A percentile compares a stretch with the other conserved stretches of the same genome.
Conservation (phyloP, 2,329 filamentous ascomycete genomes). For the Cadophora gregata region DNA sequence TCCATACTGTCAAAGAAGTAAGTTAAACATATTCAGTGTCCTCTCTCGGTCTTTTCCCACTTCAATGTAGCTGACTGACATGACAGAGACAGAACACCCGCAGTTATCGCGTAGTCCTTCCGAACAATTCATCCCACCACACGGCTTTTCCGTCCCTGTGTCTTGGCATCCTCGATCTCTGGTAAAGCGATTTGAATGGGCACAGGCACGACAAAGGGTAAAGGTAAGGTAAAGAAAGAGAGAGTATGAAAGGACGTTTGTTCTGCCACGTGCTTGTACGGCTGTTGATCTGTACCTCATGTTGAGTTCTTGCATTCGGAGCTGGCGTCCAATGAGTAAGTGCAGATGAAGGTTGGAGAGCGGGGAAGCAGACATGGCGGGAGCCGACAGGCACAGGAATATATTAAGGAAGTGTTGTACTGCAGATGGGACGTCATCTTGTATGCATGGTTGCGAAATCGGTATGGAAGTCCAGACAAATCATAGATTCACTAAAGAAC, state of each 20-base stretch:
- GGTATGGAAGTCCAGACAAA: constrained; percentile 1
- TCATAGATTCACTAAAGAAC: not conserved
- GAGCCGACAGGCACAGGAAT: not conserved
- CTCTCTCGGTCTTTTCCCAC: no score
- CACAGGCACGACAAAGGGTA: not conserved
- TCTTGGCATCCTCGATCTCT: not conserved
- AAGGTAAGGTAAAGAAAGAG: no score
- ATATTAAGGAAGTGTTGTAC: not conserved
- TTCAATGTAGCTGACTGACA: no score
- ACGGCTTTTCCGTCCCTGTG: constrained; percentile 1
- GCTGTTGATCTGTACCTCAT: not conserved
- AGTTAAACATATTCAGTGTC: no score
- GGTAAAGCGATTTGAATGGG: not conserved
- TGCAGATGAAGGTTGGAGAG: not conserved
- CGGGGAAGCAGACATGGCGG: no score
- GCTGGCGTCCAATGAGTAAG: not conserved
- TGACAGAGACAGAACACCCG: not conserved
- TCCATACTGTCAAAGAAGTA: no score
- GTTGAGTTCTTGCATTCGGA: not conserved
- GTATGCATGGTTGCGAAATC: not conserved
- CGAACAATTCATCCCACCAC: constrained; percentile 2
- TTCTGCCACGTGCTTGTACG: not conserved
- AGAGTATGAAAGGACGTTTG: not conserved
- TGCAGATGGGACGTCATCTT: not conserved
- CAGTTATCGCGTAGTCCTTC: not conserved